Evolutionary conservation across 768 basidiomycete genomes (phyloP).

Genomic region (Auricularia cornea): DNA sequence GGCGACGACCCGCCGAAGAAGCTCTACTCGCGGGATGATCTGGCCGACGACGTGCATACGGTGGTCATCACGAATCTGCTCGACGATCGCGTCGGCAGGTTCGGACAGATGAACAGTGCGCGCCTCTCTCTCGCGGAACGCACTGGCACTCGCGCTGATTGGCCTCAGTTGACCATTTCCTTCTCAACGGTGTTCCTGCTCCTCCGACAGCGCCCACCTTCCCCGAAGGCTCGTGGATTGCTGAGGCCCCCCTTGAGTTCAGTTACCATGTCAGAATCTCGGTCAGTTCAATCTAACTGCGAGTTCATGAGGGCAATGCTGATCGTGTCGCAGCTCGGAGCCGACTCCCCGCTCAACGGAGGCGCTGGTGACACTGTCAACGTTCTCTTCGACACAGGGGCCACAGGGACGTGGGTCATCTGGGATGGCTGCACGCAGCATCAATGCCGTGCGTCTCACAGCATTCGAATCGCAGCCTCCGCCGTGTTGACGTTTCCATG

Average conservation of each 20-base stretch:
- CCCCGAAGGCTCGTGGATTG: neutral
- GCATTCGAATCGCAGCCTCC: neutral
- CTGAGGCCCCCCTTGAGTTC: constrained; percentile 1
- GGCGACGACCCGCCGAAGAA: constrained; percentile 1
- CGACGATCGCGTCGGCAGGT: neutral
- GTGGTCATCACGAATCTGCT: constrained; percentile 4
- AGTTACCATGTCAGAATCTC: constrained; percentile 4
- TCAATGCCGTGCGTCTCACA: neutral
- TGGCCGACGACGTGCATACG: neutral
- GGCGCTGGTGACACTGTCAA: neutral
- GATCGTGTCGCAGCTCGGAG: neutral
- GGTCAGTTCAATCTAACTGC: neutral
- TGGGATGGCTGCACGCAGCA: neutral
- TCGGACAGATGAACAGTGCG: constrained; percentile 2
- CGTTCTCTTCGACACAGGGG: neutral
- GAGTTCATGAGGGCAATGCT: neutral
- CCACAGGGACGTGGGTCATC: constrained; percentile 3
- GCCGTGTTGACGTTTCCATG: neutral
- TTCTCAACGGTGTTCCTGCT: neutral
- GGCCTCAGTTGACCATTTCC: neutral
- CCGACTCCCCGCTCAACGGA: neutral
- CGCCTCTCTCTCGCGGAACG: too few species aligned
- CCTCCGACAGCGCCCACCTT: neutral
- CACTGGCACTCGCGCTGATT: neutral
- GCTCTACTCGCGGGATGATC: neutral